Conservation (phyloP, 768 basidiomycete genomes). For the Tremella mesenterica region DNA sequence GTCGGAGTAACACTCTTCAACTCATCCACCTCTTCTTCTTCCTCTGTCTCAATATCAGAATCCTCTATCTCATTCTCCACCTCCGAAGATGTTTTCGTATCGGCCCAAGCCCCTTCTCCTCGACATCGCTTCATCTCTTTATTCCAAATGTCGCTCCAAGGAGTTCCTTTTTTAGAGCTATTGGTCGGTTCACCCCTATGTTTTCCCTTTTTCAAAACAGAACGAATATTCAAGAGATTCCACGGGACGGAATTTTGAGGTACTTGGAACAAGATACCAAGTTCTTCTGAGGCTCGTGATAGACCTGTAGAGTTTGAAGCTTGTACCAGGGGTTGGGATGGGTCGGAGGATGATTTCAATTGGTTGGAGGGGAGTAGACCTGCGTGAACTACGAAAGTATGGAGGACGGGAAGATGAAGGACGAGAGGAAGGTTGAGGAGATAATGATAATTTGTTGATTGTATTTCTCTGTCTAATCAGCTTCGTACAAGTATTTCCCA, state of each 20-base stretch:
- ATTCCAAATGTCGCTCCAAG: constrained; percentile 69
- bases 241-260: constrained; percentile 72
- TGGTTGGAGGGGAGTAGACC: constrained; percentile 72
- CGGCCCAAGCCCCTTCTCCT: constrained; percentile 15
- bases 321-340: constrained; percentile 62
- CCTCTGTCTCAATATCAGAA: constrained; percentile 47
- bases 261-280: constrained; percentile 57
- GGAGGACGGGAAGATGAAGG: constrained; percentile 65
- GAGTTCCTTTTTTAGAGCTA: constrained; percentile 51
- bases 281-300: constrained; percentile 47
- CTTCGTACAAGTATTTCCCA: not conserved
- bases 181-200: constrained; percentile 44
- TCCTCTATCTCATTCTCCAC: constrained; percentile 18
- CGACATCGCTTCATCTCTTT: constrained; percentile 39
- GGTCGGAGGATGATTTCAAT: constrained; percentile 48
- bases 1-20: constrained; percentile 16
- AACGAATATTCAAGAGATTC: constrained; percentile 65
- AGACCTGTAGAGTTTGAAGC: not conserved
- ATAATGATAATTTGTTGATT: constrained; percentile 60
- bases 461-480: constrained; percentile 50
- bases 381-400: constrained; percentile 71
- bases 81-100: constrained; percentile 52
- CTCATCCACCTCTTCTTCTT: constrained; percentile 22
- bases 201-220: constrained; percentile 48
- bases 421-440: constrained; percentile 64